phyloP scores from a whole-genome alignment of 176 grass and related monocot species.

The Cenchrus purpureus region DNA sequence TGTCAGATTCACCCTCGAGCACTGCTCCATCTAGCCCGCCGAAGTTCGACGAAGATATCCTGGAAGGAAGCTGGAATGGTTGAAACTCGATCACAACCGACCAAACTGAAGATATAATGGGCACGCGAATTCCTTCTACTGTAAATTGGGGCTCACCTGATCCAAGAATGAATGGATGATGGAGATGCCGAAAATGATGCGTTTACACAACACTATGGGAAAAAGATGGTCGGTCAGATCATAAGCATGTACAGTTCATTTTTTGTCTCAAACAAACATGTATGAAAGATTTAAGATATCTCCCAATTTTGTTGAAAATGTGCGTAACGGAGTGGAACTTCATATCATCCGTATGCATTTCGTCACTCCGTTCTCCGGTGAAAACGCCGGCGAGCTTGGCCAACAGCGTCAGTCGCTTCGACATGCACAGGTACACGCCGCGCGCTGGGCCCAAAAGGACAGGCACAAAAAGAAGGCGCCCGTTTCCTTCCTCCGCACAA shows the following conservation, averaged over 20 bases:
- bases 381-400: not conserved
- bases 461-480: too few species aligned
- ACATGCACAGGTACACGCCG: not conserved
- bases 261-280: constrained; percentile 12
- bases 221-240: constrained; percentile 18
- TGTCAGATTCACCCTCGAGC: constrained; percentile 48
- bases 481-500: too few species aligned
- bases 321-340: not conserved
- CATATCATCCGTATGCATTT: not conserved
- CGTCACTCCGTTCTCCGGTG: not conserved
- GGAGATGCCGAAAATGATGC: constrained; percentile 26
- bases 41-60: constrained; percentile 44
- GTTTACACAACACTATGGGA: constrained; percentile 13
- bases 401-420: not conserved
- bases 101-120: constrained; percentile 34
- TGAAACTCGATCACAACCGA: constrained; percentile 3
- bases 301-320: constrained; percentile 15
- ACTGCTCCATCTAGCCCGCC: constrained; percentile 37
- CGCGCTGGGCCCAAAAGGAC: too few species aligned
- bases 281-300: not conserved
- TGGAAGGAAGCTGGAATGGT: constrained; percentile 10
- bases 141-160: constrained; percentile 30
- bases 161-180: not conserved
- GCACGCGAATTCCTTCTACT: not conserved
- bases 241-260: constrained; percentile 39